Evolutionary conservation across 371 early-diverging fungal genomes (phyloP), one percentile per base, ranked within the genome.

Genomic region (Umbelopsis sp.): DNA sequence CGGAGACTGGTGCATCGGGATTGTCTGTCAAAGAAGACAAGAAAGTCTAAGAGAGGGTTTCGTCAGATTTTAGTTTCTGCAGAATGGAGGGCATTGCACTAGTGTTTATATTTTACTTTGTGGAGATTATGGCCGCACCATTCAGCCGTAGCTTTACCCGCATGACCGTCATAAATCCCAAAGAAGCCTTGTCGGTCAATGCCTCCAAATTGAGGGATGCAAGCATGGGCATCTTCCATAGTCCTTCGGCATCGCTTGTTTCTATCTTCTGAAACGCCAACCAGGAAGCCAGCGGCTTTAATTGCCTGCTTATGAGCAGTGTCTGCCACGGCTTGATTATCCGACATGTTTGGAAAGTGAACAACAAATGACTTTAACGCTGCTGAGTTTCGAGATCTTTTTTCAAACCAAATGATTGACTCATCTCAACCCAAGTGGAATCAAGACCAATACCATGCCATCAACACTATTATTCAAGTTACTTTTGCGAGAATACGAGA

Each of bases 131-230:
- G 80, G 20, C 97, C 98, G 77, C 97, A 98, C 94, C 94, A 97
- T 70, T 97, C 96, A 18, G 99, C 99, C 11, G 98, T 97, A 44
- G 89, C 86, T 76, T 92, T 93, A 16, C 99, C 98, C 7, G 98
- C 98, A 79, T 99, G 99, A n/a, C 99, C 99, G 73, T 99, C 99
- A 78, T 93, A 99, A 63, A 99, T 90, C 57, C 96, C 98, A 87
- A 97, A 96, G 72, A 92, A 96, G 9, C 94, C 93, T 79, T 94
- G 95, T 50, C 93, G 92, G 63, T 84, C 76, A 67, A 92, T 84
- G 65, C 88, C 87, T 63, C 85, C 89, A 78, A 91, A 98, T 78
- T 94, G 88, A 69, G 93, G 89, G 62, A 91, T 77, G 76, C 83
- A 92, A 7, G 87, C 85, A 76, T 98, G 98, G 11, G 97, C 91